Base-by-base conservation (phyloP, 2,329 filamentous ascomycete genomes). In the Ceratocystis lukuohia region DNA sequence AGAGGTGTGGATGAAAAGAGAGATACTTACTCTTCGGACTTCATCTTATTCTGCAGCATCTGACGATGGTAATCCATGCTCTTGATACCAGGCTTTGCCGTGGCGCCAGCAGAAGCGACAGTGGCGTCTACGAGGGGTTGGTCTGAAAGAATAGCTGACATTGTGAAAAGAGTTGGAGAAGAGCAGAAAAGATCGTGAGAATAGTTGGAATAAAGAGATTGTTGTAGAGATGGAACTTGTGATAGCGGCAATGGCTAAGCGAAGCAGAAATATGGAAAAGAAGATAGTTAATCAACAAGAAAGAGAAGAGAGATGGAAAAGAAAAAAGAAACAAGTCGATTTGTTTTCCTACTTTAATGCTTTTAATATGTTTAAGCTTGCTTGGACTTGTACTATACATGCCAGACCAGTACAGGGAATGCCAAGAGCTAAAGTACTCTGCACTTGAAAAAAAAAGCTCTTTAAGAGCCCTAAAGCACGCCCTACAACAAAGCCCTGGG, bases 31-130 rank as follows among this genome's bases (percentile, higher is more conserved):
- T 83, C 81, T 72, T 84, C 78, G 66, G 86, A 53, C 45, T 69
- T 81, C 75, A 90, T 84, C 79, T 88, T 89, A 74, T 82, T 84
- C 74, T 89, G 83, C 68, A 91, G 79, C 66, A 89, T 80, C 77
- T 90, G 86, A 69, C 88, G 87, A 74, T 91, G 88, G 74, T 89
- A 89, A 73, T 91, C 88, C 80, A 92, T 84, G 77, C 80, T 85
- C 80, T 85, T 85, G 65, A 84, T 76, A 68, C 82, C 77, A 50
- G 72, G 71, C 74, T 80, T 79, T 71, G 69, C 71, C 67, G 74
- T 71, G 64, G 70, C 67, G 65, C 70, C 71, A 66, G 69, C 69
- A 70, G 70, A 71, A 53, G 68, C 70, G 70, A 70, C 72, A 56
- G 68, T 70, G 70, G 71, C 67, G 28, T 46, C 61, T 44, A 30